Base-by-base conservation (phyloP, 495 filamentous ascomycete genomes). In the Daldinia vernicosa region DNA sequence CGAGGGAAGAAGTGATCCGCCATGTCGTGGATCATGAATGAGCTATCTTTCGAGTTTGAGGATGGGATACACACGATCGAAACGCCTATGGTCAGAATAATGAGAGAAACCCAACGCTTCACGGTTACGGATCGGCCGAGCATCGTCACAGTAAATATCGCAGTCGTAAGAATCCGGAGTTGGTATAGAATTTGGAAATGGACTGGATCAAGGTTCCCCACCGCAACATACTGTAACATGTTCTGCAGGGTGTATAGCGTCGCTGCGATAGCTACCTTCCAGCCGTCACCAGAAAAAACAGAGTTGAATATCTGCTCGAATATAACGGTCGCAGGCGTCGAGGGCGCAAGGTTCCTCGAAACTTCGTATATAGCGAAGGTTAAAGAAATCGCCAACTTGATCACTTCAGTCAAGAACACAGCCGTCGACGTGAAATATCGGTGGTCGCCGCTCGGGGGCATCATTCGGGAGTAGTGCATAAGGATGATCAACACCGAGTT, bases 181-280 rank as follows among this genome's bases (percentile, higher is more conserved):
- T 99, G 95, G 73, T 93, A 95, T 22, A 95, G 89, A 53, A 96
- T 89, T 79, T 98, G 94, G 78, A 97, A 98, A 43, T 93, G 91
- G 7, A 95, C 93, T 1, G 95, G 90, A 60, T 94, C 93, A 64
- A 98, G 81, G 75, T 99, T 98, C 65, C 92, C 92, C 22, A 98
- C 86, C 2, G 93, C 95, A 55, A 97, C 86, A 78, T 97, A 99
- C 79, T 98, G 93, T 19, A 99, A 81, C 4, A 90, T 91, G 76
- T 97, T 98, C 74, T 97, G 92, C 27, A 97, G 70, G 0, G 95
- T 97, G 75, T 97, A 98, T 2, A 98, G 84, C 45, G 88, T 85
- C 7, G 94, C 95, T 0, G 95, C 95, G 39, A 98, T 91, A 5
- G 93, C 93, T 69, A 99, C 77, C 79, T 98, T 98, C 95, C 95